Base-by-base conservation (phyloP, 768 basidiomycete species). In the Strobilomyces confusus region DNA sequence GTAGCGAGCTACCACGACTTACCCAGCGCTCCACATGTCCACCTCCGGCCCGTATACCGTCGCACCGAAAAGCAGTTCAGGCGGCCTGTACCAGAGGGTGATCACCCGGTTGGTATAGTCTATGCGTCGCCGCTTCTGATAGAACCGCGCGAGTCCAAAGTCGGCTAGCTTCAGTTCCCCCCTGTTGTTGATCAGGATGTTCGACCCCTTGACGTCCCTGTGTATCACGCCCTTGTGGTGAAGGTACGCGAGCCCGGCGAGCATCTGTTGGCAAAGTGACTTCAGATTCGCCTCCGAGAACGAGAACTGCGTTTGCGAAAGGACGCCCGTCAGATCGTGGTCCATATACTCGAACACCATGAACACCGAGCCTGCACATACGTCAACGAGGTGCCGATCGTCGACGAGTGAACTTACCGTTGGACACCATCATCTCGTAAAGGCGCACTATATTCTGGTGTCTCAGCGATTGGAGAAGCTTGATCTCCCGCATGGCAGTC, bases 261-360 rank as follows among this genome's bases (percentile, higher is more conserved):
- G 84, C 91, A 99, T 97, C 72, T 99, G 97, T 56, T 84, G 81
- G 67, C 89, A 94, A 48, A 99, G 80, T 0, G 95, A 97, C 76
- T 99, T 99, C 38, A 98, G 77, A 69, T 99, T 89, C 20, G 89
- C 92, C 20, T 84, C 80, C 0, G 82, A 79, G 67, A 99, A 98
- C 36, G 67, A 76, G 62, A 98, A 90, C 63, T 92, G 87, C 1
- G 82, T 89, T 72, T 98, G 95, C 3, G 92, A 90, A 25, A 99
- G 77, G 47, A 98, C 79, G 4, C 97, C 97, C 2, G 95, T 98
- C 49, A 99, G 76, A 67, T 99, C 97, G 67, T 98, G 95, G 63
- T 99, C 94, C 91, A 97, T 91, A 70, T 99, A 99, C 69, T 98
- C 95, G 63, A 98, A 93, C 36, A 99, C 95, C 97, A 99, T 99